Conservation (phyloP, 768 basidiomycete species). For the Mycena vitilis region DNA sequence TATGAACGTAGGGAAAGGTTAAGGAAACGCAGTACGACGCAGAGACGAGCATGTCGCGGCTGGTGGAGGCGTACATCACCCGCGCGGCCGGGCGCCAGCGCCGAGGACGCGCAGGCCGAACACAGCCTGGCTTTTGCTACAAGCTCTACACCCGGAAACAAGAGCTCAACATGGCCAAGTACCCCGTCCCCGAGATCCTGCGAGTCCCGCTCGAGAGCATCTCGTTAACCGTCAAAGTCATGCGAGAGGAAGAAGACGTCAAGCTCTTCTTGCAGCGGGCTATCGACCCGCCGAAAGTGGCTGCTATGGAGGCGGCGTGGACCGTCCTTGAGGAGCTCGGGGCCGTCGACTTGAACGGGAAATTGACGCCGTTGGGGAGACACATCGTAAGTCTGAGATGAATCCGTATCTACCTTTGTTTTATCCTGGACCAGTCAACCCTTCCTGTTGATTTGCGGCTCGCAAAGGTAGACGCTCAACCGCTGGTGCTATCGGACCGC, state of each 20-base stretch:
- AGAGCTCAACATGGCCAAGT: constrained; percentile 74
- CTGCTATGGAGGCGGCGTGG: constrained; percentile 84
- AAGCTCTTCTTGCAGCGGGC: constrained; percentile 79
- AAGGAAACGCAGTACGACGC: constrained; percentile 85
- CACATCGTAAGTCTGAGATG: constrained; percentile 66
- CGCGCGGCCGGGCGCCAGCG: constrained; percentile 86
- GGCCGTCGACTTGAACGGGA: constrained; percentile 72
- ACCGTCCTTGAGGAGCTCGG: constrained; percentile 79
- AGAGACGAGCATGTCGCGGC: constrained; percentile 74
- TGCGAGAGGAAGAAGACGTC: constrained; percentile 81
- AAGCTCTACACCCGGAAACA: constrained; percentile 86
- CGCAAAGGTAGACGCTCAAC: constrained; percentile 71
- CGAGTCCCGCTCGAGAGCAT: constrained; percentile 88
- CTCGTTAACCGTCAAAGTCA: constrained; percentile 84
- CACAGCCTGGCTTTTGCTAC: constrained; percentile 84
- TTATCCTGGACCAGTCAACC: constrained; percentile 68
- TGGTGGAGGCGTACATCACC: constrained; percentile 85
- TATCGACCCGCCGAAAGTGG: constrained; percentile 84
- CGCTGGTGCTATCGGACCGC: neutral
- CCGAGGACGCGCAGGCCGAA: constrained; percentile 91
- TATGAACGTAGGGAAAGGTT: constrained; percentile 68
- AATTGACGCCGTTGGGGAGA: constrained; percentile 83
- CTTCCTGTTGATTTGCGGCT: constrained; percentile 91
- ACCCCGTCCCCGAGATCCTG: constrained; percentile 89
- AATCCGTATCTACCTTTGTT: constrained; percentile 14